These are phyloP conservation scores for Leccinum griseonigrum DNA, from an alignment of 1,284 basidiomycete species.

Conservation along the genomic window DNA sequence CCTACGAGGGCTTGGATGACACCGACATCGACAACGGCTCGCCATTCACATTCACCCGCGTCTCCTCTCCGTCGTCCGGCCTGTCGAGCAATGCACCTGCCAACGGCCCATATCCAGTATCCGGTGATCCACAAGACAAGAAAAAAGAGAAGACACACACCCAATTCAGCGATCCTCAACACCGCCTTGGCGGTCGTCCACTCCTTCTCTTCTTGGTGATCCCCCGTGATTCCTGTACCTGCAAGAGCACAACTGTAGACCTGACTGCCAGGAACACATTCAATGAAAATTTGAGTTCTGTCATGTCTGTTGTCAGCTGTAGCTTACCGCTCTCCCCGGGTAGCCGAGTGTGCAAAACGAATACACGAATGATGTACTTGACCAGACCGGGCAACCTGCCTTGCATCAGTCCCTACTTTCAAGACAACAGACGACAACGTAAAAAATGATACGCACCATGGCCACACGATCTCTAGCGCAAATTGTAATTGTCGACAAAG, in stretches of 20 bases:
- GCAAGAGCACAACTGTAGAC: slow-evolving; percentile 11
- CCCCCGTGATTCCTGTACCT: no score
- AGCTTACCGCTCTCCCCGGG: slow-evolving; percentile 88
- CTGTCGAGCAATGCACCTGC: slow-evolving; percentile 30
- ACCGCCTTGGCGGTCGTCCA: no score
- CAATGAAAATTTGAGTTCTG: slow-evolving; percentile 89
- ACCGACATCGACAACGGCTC: slow-evolving; percentile 1
- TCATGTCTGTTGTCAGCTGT: slow-evolving; percentile 92
- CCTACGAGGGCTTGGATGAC: slow-evolving; percentile 86
- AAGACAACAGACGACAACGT: not conserved
- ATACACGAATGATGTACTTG: slow-evolving; percentile 76
- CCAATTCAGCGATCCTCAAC: no score
- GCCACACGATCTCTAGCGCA: slow-evolving; percentile 65
- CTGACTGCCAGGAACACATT: slow-evolving; percentile 72
- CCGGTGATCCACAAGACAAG: no score
- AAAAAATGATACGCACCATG: slow-evolving; percentile 53
- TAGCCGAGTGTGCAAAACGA: slow-evolving; percentile 85
- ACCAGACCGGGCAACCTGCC: slow-evolving; percentile 67
- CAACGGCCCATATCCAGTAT: not conserved
- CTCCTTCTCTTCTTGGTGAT: no score
- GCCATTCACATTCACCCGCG: slow-evolving; percentile 2
- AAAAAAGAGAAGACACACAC: no score
- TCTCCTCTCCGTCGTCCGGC: slow-evolving; percentile 5
- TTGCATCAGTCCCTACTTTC: not conserved
- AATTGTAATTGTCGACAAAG: slow-evolving; percentile 81